These are phyloP conservation scores for Colletotrichum spaethianum DNA, from an alignment of 2,329 filamentous ascomycete species.

Conservation along the genomic window DNA sequence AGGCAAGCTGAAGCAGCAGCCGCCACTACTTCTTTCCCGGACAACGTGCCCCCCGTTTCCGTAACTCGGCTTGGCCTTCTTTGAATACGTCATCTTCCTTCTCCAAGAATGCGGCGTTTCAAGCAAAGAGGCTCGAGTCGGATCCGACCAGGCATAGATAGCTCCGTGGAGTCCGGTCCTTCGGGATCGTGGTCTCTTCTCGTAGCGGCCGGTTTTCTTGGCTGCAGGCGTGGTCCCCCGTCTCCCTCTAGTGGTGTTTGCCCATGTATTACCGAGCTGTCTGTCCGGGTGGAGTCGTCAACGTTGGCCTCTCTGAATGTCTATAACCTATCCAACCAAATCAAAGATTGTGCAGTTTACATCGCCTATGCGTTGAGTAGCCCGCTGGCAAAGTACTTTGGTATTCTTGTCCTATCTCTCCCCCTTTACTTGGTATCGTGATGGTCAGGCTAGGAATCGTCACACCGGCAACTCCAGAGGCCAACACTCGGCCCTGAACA, in stretches of 20 bases:
- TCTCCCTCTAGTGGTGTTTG: neutral
- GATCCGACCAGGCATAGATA: neutral
- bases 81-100: neutral
- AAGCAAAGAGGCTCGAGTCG: neutral
- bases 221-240: neutral
- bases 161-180: neutral
- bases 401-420: no score
- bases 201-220: neutral
- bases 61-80: neutral
- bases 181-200: neutral
- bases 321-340: neutral
- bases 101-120: neutral
- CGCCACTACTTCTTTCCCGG: neutral
- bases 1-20: neutral
- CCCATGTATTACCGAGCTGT: neutral
- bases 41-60: neutral
- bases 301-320: neutral
- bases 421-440: no score
- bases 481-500: neutral
- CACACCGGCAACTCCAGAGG: neutral
- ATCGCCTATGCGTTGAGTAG: neutral
- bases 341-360: neutral
- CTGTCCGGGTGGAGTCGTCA: neutral
- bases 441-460: neutral
- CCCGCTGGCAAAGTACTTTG: neutral